Percentiles rank a stretch among this genome's conserved stretches.
phyloP scores from a whole-genome alignment of 164 flowering plant genomes.

The Amborella trichopoda region DNA sequence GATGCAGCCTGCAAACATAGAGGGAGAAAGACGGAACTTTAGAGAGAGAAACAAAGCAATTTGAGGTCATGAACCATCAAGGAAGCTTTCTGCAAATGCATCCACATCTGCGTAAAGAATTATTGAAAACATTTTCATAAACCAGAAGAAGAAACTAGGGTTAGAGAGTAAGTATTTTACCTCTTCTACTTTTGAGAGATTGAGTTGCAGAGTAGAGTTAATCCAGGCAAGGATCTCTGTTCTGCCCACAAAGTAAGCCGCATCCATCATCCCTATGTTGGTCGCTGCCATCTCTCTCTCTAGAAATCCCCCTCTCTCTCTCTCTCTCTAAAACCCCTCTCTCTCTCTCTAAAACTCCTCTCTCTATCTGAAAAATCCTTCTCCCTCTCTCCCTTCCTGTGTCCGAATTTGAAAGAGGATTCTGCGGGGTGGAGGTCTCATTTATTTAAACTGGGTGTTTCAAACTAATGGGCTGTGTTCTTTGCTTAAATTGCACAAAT shows the following conservation, averaged over 20 bases:
- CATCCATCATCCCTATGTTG: slow-evolving; percentile 89
- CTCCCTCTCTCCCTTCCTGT: no score
- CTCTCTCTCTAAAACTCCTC: no score
- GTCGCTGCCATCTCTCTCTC: slow-evolving; percentile 45
- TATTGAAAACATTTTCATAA: no score
- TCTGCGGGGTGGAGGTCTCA: slow-evolving; percentile 13
- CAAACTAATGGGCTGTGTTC: no score
- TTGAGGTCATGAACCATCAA: neutral
- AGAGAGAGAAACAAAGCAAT: neutral
- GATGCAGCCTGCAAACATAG: slow-evolving; percentile 48
- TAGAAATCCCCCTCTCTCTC: neutral
- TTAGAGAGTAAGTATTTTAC: slow-evolving; percentile 17
- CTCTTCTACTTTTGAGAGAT: slow-evolving; percentile 96
- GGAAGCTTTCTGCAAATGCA: neutral
- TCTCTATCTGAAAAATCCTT: no score
- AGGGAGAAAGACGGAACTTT: neutral
- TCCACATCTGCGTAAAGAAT: neutral
- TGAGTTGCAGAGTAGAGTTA: slow-evolving; percentile 89
- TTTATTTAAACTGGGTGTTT: no score
- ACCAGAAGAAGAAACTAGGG: no score
- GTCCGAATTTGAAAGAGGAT: slow-evolving; percentile 10
- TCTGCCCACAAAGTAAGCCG: slow-evolving; percentile 94
- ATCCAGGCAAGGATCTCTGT: slow-evolving; percentile 94
- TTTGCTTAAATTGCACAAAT: no score
- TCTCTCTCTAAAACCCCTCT: no score